A percentile compares a stretch with the other conserved stretches of the same genome.
Evolutionary conservation across 768 basidiomycete species (phyloP).

Genomic region (Russula sp.): DNA sequence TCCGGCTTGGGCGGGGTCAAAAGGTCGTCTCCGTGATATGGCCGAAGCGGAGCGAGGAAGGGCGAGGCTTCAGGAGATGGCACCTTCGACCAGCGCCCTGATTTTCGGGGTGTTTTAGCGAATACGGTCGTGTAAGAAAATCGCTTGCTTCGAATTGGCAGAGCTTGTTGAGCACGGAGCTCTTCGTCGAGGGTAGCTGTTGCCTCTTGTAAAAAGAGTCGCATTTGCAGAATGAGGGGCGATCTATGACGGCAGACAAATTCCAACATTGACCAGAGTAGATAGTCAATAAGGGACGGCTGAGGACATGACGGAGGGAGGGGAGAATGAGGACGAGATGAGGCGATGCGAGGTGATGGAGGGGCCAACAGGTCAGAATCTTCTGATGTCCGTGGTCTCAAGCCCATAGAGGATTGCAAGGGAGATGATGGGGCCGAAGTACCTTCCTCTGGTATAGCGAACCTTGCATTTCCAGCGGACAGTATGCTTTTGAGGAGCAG

Average conservation of each 20-base stretch:
- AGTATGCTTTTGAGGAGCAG: conserved; percentile 44
- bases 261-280: conserved; percentile 66
- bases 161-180: conserved; percentile 31
- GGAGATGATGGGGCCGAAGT: conserved; percentile 47
- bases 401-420: conserved; percentile 35
- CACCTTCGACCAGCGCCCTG: conserved; percentile 27
- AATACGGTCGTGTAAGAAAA: conserved; percentile 42
- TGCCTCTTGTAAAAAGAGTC: conserved; percentile 58
- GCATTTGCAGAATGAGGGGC: conserved; percentile 60
- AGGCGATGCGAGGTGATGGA: conserved; percentile 20
- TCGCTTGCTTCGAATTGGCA: conserved; percentile 30
- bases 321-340: conserved; percentile 26
- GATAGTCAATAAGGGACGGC: conserved; percentile 62
- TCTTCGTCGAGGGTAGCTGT: conserved; percentile 47
- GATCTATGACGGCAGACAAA: conserved; percentile 54
- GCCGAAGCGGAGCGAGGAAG: conserved; percentile 28
- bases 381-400: conserved; percentile 9
- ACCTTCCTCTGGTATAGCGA: conserved; percentile 40
- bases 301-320: conserved; percentile 24
- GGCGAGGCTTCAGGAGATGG: conserved; percentile 43
- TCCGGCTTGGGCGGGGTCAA: conserved; percentile 18
- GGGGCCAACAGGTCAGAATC: conserved; percentile 23
- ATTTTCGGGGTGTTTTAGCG: conserved; percentile 48
- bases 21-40: conserved; percentile 15
- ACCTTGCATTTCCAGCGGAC: conserved; percentile 53